Evolutionary conservation across 2,329 filamentous ascomycete species (phyloP), one percentile per base, ranked within the genome.

Genomic region (Pyricularia grisea): DNA sequence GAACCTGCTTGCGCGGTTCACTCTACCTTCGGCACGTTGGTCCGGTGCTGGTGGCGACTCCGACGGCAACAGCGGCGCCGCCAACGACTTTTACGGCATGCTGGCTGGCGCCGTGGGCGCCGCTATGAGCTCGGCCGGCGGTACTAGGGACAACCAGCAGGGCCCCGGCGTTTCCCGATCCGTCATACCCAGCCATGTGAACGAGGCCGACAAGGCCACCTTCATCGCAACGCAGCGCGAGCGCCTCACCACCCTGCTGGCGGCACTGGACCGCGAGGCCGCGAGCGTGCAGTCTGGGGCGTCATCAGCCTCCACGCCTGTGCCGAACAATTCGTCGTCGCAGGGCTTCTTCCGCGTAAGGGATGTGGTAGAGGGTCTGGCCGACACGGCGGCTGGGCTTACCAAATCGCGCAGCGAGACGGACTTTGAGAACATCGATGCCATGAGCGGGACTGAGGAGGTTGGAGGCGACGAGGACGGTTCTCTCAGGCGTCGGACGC

Each of bases 361-460:
- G 10, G 67, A 63, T 11, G 67, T 63, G 27, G 31, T 61, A 7
- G 67, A 61, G 30, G 68, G 68, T n/a, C 50, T 61, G 17, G 67
- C 68, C 3, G 76, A 77, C 12, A 66, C 28, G 20, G 73, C 75
- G 25, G 79, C 79, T 74, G 85, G 84, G 71, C 80, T 97, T 74
- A 90, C 87, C 74, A 94, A 94, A 81, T 94, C 92, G 75, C 88
- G 89, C 72, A 96, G 92, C 77, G 93, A 97, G 76, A 87, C 87
- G 25, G 94, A 97, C 74, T 97, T 97, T 75, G 93, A 97, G 75
- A 92, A 92, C 77, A 92, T 79, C 73, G 91, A 95, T 71, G 88
- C 89, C 42, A 91, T 94, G 75, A 90, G 88, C 74, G 85, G 84
- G 11, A 81, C 81, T 30, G 88, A 87, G 75, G 86, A 87, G 65